These are phyloP conservation scores for Phytophthora fragariaefolia DNA, from an alignment of 352 stramenopile species.

Conservation along the genomic window DNA sequence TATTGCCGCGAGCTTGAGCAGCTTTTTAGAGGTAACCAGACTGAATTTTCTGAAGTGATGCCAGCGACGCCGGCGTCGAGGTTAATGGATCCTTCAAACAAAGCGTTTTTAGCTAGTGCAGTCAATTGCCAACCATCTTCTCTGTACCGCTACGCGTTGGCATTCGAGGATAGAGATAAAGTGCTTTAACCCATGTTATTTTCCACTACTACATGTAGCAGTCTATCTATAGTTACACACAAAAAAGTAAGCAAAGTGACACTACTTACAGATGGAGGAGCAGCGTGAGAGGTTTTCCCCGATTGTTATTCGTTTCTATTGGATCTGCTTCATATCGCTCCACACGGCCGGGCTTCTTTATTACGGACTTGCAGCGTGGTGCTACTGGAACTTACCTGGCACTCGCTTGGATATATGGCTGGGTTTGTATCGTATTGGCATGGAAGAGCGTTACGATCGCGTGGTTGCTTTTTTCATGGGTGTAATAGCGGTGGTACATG, in stretches of 20 bases:
- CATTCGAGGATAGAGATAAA: constrained; percentile 35
- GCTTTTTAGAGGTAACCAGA: constrained; percentile 19
- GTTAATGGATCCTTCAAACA: constrained; percentile 30
- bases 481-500: constrained; percentile 7
- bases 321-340: constrained; percentile 18
- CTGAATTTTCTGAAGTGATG: constrained; percentile 3
- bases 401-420: constrained; percentile 24
- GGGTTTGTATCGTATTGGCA: constrained; percentile 13
- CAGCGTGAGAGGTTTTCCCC: constrained; percentile 11
- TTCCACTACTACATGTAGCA: background rate
- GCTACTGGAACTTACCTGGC: constrained; percentile 29
- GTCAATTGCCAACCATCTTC: constrained; percentile 28
- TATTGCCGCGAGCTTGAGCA: constrained; percentile 28
- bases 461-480: constrained; percentile 18
- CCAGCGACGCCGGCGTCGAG: background rate
- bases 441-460: constrained; percentile 14
- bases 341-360: constrained; percentile 16
- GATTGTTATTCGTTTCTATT: constrained; percentile 13
- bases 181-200: constrained; percentile 11
- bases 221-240: background rate
- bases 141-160: constrained; percentile 25
- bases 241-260: constrained; percentile 2
- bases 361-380: constrained; percentile 22
- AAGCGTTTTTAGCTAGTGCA: constrained; percentile 17
- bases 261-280: background rate